These are phyloP conservation scores for Nidularia pulvinata DNA, from an alignment of 768 basidiomycete species.

Conservation along the genomic window DNA sequence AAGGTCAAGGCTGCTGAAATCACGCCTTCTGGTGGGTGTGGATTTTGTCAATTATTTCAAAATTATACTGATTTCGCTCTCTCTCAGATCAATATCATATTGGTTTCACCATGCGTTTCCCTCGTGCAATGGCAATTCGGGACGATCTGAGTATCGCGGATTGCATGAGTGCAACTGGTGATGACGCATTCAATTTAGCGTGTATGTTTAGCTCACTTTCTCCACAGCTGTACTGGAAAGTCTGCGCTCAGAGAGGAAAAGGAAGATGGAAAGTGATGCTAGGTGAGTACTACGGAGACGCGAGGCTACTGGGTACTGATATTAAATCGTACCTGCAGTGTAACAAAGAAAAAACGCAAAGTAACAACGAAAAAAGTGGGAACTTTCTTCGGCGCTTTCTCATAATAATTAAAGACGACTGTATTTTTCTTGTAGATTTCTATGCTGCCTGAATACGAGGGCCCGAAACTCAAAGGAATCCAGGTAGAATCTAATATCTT, in stretches of 20 bases:
- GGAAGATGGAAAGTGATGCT: conserved; percentile 67
- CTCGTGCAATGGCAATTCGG: conserved; percentile 78
- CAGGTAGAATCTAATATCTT: conserved; percentile 67
- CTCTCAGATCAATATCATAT: conserved; percentile 78
- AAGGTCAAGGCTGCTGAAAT: conserved; percentile 96
- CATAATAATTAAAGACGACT: too few species aligned
- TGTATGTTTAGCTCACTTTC: neutral
- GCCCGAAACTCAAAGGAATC: conserved; percentile 61
- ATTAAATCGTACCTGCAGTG: conserved; percentile 11
- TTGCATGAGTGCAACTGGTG: conserved; percentile 73
- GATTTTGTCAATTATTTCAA: too few species aligned
- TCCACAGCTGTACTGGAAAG: conserved; percentile 56
- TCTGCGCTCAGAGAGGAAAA: conserved; percentile 64
- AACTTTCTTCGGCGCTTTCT: too few species aligned
- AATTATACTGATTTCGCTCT: neutral
- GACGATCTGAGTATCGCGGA: conserved; percentile 76
- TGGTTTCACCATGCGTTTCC: conserved; percentile 93
- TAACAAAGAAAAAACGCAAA: conserved; percentile 60
- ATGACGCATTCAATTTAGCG: neutral
- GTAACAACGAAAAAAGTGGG: conserved; percentile 48
- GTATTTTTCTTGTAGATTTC: conserved; percentile 33
- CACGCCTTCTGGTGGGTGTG: conserved; percentile 56
- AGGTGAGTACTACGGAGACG: conserved; percentile 31
- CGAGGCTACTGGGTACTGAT: neutral
- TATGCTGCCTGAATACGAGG: conserved; percentile 67